Base-by-base conservation (phyloP, 1,284 basidiomycete species). In the Rhizoctonia solani region DNA sequence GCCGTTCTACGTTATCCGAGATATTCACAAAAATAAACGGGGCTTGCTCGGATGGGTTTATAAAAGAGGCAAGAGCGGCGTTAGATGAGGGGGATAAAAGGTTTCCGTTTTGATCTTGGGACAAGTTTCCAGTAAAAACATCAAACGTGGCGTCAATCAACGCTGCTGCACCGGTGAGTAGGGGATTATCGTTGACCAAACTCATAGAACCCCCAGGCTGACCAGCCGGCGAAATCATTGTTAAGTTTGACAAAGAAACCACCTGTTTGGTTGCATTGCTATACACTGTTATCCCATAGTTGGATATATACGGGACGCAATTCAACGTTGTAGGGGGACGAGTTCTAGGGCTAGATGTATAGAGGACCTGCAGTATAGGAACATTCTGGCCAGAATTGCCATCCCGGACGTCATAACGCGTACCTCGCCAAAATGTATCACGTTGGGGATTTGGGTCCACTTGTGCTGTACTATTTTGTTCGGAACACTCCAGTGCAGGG, bases 131-230 rank as follows among this genome's bases (percentile, higher is more conserved):
- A 8, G 34, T 25, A 23, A 65, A 46, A 3, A 50, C 25, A 21
- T 54, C 52, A 50, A 53, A 65, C 2, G 50, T 50, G 1, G 61
- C 61, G 29, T 65, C 61, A 16, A 65, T 46, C 13, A 65, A 16
- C 16, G 61, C 49, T 14, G 61, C 49, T 4, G 50, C n/a, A 16
- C 61, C 61, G 19, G 61, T 54, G n/a, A 16, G 37, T 4, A 54
- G 9, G 11, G 61, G 49, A 4, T 53, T 53, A 13, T 30, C 29
- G 25, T 32, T 30, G 4, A 50, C 30, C 27, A 65, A 19, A 23
- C 54, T 49, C 25, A 65, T 54, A 13, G 14, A 29, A 21, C 27
- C 25, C 11, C 61, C 61, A 11, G 61, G 61, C 8, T 39, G 49
- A 21, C 61, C 50, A n/a, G 61, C 61, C 9, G 39, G 32, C 3